A percentile compares a stretch with the other conserved stretches of the same genome.
Conservation (phyloP, 2,329 filamentous ascomycete genomes). For the Bipolaris zeicola region DNA sequence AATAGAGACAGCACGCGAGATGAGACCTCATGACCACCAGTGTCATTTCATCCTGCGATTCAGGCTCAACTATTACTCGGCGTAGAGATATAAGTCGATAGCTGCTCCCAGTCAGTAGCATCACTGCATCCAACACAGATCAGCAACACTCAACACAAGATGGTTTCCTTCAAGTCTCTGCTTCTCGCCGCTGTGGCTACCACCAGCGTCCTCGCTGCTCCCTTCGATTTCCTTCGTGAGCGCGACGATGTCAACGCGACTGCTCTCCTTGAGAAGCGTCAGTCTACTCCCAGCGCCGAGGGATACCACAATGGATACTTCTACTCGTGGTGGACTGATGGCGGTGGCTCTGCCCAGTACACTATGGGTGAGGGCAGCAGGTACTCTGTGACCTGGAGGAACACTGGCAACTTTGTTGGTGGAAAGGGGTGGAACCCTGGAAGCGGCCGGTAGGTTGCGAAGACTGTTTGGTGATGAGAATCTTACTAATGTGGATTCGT, state of each 20-base stretch:
- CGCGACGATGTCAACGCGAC: constrained; percentile 28
- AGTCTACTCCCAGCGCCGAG: constrained; percentile 52
- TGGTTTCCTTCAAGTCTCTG: constrained; percentile 33
- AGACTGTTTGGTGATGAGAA: background rate
- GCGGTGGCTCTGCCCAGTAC: constrained; percentile 37
- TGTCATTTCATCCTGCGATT: constrained; percentile 21
- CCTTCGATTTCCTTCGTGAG: constrained; percentile 26
- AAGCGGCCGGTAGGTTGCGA: constrained; percentile 53
- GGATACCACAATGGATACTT: constrained; percentile 57
- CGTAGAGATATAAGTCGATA: constrained; percentile 15
- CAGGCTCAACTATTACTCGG: constrained; percentile 16
- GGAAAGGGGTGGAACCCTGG: constrained; percentile 39
- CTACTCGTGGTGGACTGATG: constrained; percentile 66
- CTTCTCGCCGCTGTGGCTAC: constrained; percentile 25
- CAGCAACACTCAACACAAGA: constrained; percentile 12
- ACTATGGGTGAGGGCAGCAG: constrained; percentile 28
- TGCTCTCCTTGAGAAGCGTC: constrained; percentile 23
- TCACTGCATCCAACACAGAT: constrained; percentile 16
- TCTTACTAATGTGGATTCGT: background rate
- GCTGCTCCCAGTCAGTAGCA: constrained; percentile 4
- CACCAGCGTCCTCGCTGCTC: constrained; percentile 21
- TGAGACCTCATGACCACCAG: constrained; percentile 12
- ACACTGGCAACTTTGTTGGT: constrained; percentile 33
- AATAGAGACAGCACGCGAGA: constrained; percentile 6
- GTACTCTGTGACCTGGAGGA: constrained; percentile 31